Evolutionary conservation across 129 eudicot species (phyloP).

Genomic region (Sambucus nigra): DNA sequence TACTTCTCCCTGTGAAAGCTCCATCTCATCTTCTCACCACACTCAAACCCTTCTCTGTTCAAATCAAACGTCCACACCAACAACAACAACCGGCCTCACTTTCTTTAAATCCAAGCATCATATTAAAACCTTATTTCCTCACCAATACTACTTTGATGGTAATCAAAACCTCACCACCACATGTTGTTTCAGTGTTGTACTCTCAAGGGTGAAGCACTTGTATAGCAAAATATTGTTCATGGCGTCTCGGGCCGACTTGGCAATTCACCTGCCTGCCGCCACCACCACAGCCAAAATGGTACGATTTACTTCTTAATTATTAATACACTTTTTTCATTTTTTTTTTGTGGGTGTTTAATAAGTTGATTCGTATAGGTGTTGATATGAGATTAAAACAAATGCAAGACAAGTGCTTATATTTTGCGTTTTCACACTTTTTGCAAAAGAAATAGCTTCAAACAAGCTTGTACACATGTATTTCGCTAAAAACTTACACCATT

Average conservation of each 20-base stretch:
- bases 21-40: slow-evolving; percentile 27
- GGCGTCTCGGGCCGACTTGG: slow-evolving; percentile 11
- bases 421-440: too few relatives aligned
- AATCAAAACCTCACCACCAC: background rate
- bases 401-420: too few relatives aligned
- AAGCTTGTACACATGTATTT: too few relatives aligned
- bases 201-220: background rate
- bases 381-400: too few relatives aligned
- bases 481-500: too few relatives aligned
- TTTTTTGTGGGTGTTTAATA: too few relatives aligned
- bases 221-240: background rate
- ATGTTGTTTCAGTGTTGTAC: background rate
- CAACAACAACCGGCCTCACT: background rate
- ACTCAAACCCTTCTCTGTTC: background rate
- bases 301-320: too few relatives aligned
- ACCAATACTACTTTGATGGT: background rate
- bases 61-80: slow-evolving; percentile 1
- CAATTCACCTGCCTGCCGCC: slow-evolving; percentile 2
- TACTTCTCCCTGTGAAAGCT: slow-evolving; percentile 24
- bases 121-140: background rate
- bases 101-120: slow-evolving; percentile 6
- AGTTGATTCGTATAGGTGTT: too few relatives aligned
- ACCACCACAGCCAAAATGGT: too few relatives aligned
- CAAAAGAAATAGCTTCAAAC: too few relatives aligned
- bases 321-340: too few relatives aligned